Evolutionary conservation across 192 early-diverging fungal genomes (phyloP), one percentile per base, ranked within the genome.

Genomic region (Entophlyctis luteolus): DNA sequence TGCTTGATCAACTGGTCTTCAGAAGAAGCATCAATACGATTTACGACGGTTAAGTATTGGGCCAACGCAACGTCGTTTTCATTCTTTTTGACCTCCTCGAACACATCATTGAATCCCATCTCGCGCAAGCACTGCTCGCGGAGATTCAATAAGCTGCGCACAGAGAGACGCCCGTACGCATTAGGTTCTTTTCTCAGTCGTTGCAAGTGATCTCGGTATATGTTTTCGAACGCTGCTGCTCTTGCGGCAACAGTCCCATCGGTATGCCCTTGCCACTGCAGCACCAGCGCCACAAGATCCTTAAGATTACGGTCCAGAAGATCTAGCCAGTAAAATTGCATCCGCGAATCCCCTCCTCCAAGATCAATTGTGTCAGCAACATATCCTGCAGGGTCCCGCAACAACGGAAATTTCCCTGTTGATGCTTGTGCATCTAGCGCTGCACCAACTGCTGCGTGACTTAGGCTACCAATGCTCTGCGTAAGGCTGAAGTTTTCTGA

Each of bases 91-190:
- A 92, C 83, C 8, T 49, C 62, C 10, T 78, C 76, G 72, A 91
- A 93, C 50, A 93, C 84, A 68, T 92, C 90, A 22, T 77, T 77
- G 72, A 92, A 88, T 0, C 90, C 91, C 49, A 92, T 87, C 72
- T 93, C 90, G 34, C 84, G 86, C 57, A 93, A 70, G 50, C 89
- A 92, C 71, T 92, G 89, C 67, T 93, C 91, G 48, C 91, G 84
- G 57, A 93, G 75, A 8, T 88, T 80, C 67, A 93, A 71, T 14
- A 92, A 75, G 27, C 77, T 84, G 32, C 91, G 78, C 48, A 93
- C 84, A 1, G 86, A 86, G 37, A 91, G 76, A 5, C 77, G 73
- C 8, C 91, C 91, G 66, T 93, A 93, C 2, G 84, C 84, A 67
- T 79, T 78, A 12, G 91, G 91, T 55, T 89, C 83, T 49, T 75